These are phyloP conservation scores for Suillus weaverae DNA, from an alignment of 768 basidiomycete species.

Conservation along the genomic window DNA sequence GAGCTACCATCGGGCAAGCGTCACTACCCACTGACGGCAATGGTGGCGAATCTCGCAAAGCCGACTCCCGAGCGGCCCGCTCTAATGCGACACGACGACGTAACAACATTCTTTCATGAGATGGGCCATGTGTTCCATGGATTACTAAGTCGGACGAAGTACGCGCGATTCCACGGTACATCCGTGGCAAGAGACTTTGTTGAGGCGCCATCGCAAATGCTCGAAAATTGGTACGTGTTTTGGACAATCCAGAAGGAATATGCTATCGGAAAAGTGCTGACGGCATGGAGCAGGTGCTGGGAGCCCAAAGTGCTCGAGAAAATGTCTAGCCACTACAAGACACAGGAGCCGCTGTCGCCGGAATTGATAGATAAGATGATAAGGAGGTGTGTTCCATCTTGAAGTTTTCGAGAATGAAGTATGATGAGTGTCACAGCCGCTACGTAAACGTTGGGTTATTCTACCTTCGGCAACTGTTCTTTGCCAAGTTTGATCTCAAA, in stretches of 20 bases:
- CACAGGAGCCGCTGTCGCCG: conserved; percentile 64
- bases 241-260: background rate
- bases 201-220: conserved; percentile 90
- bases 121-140: conserved; percentile 79
- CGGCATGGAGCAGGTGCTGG: conserved; percentile 58
- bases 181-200: conserved; percentile 81
- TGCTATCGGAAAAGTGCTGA: background rate
- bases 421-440: conserved; percentile 40
- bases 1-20: conserved; percentile 54
- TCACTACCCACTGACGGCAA: conserved; percentile 73
- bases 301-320: conserved; percentile 71
- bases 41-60: conserved; percentile 92
- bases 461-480: conserved; percentile 83
- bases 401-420: background rate
- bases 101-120: conserved; percentile 91
- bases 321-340: conserved; percentile 78
- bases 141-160: conserved; percentile 68
- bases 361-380: conserved; percentile 80
- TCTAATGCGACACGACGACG: conserved; percentile 84
- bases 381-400: conserved; percentile 52
- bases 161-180: conserved; percentile 80
- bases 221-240: conserved; percentile 75
- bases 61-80: conserved; percentile 78
- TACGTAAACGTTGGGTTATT: conserved; percentile 83
- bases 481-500: conserved; percentile 75